Evolutionary conservation across 495 filamentous ascomycete genomes (phyloP).

Genomic region (Aspergillus bertholletiae): DNA sequence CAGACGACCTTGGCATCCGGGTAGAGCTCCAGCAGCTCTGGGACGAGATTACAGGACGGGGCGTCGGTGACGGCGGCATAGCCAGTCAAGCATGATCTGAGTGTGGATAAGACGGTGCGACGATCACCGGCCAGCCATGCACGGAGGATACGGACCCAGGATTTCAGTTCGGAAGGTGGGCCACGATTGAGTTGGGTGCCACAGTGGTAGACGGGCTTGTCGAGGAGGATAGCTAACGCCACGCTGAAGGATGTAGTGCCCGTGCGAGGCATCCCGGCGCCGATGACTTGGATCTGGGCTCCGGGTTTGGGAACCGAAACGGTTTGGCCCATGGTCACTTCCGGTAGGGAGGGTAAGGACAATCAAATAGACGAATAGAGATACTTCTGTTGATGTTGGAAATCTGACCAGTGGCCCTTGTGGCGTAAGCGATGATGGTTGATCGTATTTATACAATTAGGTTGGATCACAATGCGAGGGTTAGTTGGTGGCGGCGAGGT

Average conservation of each 20-base stretch:
- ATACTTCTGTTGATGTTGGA: too few relatives aligned
- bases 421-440: too few relatives aligned
- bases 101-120: slow-evolving; percentile 66
- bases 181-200: slow-evolving; percentile 25
- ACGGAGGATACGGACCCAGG: slow-evolving; percentile 18
- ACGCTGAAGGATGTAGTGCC: slow-evolving; percentile 46
- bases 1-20: slow-evolving; percentile 28
- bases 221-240: slow-evolving; percentile 43
- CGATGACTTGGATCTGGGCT: slow-evolving; percentile 39
- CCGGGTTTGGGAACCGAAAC: slow-evolving; percentile 14
- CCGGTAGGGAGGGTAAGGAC: too few relatives aligned
- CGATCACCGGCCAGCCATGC: slow-evolving; percentile 11
- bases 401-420: too few relatives aligned
- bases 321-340: slow-evolving; percentile 24
- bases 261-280: slow-evolving; percentile 49
- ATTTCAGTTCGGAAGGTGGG: slow-evolving; percentile 15
- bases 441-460: too few relatives aligned
- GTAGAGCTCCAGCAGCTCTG: slow-evolving; percentile 26
- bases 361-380: too few relatives aligned
- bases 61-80: slow-evolving; percentile 51
- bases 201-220: slow-evolving; percentile 14
- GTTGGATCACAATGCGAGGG: too few relatives aligned
- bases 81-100: slow-evolving; percentile 65
- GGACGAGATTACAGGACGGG: slow-evolving; percentile 23
- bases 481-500: too few relatives aligned